phyloP scores from a whole-genome alignment of 495 filamentous ascomycete species.

The Geoglossum glabrum region DNA sequence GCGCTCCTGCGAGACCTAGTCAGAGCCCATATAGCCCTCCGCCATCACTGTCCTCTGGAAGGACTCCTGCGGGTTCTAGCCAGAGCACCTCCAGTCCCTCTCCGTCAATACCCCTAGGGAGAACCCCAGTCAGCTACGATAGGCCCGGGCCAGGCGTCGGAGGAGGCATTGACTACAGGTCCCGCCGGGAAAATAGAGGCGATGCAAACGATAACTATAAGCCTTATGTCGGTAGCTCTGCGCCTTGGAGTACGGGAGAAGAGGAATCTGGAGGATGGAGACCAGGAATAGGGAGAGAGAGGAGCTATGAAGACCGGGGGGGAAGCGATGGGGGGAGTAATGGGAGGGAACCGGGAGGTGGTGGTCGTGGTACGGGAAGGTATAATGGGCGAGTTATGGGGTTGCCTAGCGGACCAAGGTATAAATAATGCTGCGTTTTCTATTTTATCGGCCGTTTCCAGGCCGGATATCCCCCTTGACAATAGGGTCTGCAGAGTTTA shows the following conservation, averaged over 20 bases:
- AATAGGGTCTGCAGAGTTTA: too few species aligned
- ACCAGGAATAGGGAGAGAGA: conserved; percentile 5
- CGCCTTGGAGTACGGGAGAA: neutral
- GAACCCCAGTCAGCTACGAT: too few species aligned
- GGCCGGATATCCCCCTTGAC: too few species aligned
- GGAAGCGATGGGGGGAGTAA: neutral
- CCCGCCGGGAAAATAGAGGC: neutral
- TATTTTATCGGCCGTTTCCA: too few species aligned
- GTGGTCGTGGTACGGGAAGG: neutral
- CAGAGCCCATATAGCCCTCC: too few species aligned
- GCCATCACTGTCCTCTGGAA: too few species aligned
- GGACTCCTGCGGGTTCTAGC: too few species aligned
- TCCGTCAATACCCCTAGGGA: too few species aligned
- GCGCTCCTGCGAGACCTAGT: too few species aligned
- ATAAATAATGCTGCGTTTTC: too few species aligned
- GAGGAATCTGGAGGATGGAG: conserved; percentile 9
- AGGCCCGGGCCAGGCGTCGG: neutral
- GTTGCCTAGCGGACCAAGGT: conserved; percentile 29
- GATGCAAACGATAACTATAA: conserved; percentile 7
- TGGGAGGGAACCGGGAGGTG: neutral
- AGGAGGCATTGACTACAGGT: neutral
- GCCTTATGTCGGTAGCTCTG: neutral
- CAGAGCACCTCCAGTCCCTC: too few species aligned
- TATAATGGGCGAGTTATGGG: conserved; percentile 13
- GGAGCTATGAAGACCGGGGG: neutral